Evolutionary conservation across 495 filamentous ascomycete species (phyloP), one percentile per base, ranked within the genome.

Genomic region (Cudoniella acicularis): DNA sequence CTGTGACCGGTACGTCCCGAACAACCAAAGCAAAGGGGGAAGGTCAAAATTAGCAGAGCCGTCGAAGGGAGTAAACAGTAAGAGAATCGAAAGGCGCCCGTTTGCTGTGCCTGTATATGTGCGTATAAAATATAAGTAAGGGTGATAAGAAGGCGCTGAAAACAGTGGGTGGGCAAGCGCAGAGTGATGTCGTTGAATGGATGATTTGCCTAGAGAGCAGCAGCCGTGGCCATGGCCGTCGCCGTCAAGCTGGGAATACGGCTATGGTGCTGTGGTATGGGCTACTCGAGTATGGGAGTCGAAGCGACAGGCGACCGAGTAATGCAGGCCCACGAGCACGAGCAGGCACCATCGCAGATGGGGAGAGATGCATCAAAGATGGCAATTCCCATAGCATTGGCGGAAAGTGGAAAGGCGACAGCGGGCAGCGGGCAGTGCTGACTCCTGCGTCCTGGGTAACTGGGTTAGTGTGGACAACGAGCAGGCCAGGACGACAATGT

Each of bases 11-110:
- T 25, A 42, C 21, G 36, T 52, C 30, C 24, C 56, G 56, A 51
- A 48, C 30, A 17, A 47, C n/a, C n/a, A n/a, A n/a, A n/a, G n/a
- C n/a, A n/a, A n/a, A n/a, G n/a, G n/a, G n/a, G n/a, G n/a, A n/a
- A n/a, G n/a, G n/a, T n/a, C n/a, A n/a, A n/a, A n/a, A n/a, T n/a
- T n/a, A n/a, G n/a, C 24, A n/a, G 17, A 23, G 41, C 8, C n/a
- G 2, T 17, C 13, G 13, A 47, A 55, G 23, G 36, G n/a, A 41
- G 53, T 22, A 60, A 61, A 45, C 56, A 53, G 11, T 36, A 41
- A 41, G 45, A 56, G 64, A 67, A 64, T 56, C 30, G 56, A 66
- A 62, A 67, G 57, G 64, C 61, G 53, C 58, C 54, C 57, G 61
- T 67, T 43, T 60, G 47, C 61, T 59, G 45, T 61, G 61, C 64